A percentile compares a stretch with the other conserved stretches of the same genome.
phyloP scores from a whole-genome alignment of 371 early-diverging fungal genomes.

The Mortierella sp. region DNA sequence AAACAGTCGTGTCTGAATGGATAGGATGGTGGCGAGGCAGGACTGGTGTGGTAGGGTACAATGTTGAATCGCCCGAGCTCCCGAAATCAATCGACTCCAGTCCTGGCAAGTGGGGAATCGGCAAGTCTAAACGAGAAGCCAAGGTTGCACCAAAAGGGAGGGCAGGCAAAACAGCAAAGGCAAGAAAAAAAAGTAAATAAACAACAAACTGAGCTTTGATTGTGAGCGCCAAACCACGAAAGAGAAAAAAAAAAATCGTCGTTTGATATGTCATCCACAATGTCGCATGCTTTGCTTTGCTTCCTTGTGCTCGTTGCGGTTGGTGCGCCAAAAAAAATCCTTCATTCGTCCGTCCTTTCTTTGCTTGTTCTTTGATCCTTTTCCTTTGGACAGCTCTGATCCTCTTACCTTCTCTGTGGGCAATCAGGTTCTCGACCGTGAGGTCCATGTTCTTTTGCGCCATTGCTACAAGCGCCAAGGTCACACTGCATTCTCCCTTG shows the following conservation, averaged over 20 bases:
- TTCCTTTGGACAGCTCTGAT: not conserved
- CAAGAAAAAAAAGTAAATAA: constrained; percentile 11
- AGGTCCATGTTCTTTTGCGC: constrained; percentile 85
- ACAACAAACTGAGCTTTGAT: constrained; percentile 7
- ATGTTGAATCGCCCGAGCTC: constrained; percentile 13
- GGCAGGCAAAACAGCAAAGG: not conserved
- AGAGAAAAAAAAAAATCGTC: constrained; percentile 9
- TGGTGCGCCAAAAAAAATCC: not conserved
- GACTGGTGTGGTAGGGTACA: constrained; percentile 30
- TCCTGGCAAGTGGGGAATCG: constrained; percentile 50
- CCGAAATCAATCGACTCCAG: constrained; percentile 54
- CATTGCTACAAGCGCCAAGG: constrained; percentile 77
- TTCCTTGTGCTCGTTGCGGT: not conserved
- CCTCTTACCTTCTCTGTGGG: constrained; percentile 63
- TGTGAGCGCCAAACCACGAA: not conserved
- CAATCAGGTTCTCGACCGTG: constrained; percentile 63
- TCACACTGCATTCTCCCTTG: constrained; percentile 77
- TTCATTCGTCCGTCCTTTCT: not conserved
- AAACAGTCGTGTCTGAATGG: constrained; percentile 24
- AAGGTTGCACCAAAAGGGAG: constrained; percentile 10
- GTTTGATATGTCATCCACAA: constrained; percentile 1
- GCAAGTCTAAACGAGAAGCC: constrained; percentile 44
- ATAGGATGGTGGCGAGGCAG: constrained; percentile 33
- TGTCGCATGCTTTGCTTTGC: not conserved
- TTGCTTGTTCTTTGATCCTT: not conserved